Percentiles rank a stretch among this genome's conserved stretches.
These are phyloP conservation scores for Immersiella caudata DNA, from an alignment of 495 filamentous ascomycete genomes.

Conservation along the genomic window DNA sequence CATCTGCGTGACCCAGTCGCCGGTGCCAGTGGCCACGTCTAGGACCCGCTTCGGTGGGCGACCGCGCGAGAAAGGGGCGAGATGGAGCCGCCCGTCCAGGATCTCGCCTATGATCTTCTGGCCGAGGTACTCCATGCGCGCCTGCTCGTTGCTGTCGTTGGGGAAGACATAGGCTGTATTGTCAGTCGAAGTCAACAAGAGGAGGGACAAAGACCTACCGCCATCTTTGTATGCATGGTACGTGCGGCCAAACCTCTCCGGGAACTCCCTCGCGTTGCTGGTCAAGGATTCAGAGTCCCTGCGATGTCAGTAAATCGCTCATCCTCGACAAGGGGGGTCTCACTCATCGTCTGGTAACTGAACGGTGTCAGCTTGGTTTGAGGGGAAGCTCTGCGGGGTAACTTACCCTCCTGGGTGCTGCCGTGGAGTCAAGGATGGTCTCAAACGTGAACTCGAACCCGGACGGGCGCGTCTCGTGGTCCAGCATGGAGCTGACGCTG, in stretches of 20 bases:
- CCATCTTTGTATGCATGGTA: background rate
- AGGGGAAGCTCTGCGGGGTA: background rate
- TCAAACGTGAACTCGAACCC: background rate
- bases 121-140: background rate
- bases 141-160: background rate
- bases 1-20: background rate
- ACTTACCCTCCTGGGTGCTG: background rate
- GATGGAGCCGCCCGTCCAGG: background rate
- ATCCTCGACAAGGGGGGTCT: background rate
- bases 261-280: background rate
- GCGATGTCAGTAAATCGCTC: background rate
- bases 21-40: background rate
- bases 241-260: background rate
- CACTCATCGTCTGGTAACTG: background rate
- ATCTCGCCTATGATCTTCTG: background rate
- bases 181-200: too few species aligned
- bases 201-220: too few species aligned
- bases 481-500: background rate
- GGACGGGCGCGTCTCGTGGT: background rate
- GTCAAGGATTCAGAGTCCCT: background rate
- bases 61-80: background rate
- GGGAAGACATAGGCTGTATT: background rate
- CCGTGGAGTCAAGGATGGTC: background rate
- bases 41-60: background rate
- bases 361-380: background rate